Evolutionary conservation across 1,284 basidiomycete genomes (phyloP).

Genomic region (Agaricales sp.): DNA sequence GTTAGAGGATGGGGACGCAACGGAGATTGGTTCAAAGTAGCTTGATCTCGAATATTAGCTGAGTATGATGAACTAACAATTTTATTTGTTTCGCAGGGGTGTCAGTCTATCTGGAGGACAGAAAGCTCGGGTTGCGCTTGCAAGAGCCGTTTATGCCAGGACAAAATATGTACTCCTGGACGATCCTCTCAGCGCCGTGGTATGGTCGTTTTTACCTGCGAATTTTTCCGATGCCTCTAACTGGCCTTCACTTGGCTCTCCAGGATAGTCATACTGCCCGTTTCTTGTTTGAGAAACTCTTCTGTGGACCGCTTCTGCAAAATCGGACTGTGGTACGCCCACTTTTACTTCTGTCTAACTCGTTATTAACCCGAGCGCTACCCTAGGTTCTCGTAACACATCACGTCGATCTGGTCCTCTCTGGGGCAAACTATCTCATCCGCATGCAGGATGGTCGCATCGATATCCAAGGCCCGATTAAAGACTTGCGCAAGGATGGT

Average conservation of each 20-base stretch:
- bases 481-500: slow-evolving; percentile 38
- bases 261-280: slow-evolving; percentile 55
- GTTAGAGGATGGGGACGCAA: slow-evolving; percentile 29
- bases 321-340: slow-evolving; percentile 45
- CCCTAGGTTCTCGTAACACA: slow-evolving; percentile 50
- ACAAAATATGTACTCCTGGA: slow-evolving; percentile 45
- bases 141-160: slow-evolving; percentile 42
- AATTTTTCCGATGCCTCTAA: not conserved
- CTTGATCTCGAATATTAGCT: not conserved
- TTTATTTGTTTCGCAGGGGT: slow-evolving; percentile 19
- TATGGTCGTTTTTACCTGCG: slow-evolving; percentile 18
- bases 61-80: not conserved
- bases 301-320: slow-evolving; percentile 43
- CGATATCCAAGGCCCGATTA: slow-evolving; percentile 41
- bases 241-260: not conserved
- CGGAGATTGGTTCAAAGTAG: slow-evolving; percentile 23
- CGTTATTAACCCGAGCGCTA: slow-evolving; percentile 1
- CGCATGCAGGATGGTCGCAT: slow-evolving; percentile 54
- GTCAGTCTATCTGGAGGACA: slow-evolving; percentile 43
- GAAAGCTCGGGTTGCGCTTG: slow-evolving; percentile 46
- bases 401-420: slow-evolving; percentile 51
- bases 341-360: not conserved
- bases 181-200: slow-evolving; percentile 49
- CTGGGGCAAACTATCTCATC: slow-evolving; percentile 44
- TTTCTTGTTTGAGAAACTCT: slow-evolving; percentile 40